Evolutionary conservation across 2,329 filamentous ascomycete genomes (phyloP), one percentile per base, ranked within the genome.

Genomic region (Chrysosporium keratinophilum): DNA sequence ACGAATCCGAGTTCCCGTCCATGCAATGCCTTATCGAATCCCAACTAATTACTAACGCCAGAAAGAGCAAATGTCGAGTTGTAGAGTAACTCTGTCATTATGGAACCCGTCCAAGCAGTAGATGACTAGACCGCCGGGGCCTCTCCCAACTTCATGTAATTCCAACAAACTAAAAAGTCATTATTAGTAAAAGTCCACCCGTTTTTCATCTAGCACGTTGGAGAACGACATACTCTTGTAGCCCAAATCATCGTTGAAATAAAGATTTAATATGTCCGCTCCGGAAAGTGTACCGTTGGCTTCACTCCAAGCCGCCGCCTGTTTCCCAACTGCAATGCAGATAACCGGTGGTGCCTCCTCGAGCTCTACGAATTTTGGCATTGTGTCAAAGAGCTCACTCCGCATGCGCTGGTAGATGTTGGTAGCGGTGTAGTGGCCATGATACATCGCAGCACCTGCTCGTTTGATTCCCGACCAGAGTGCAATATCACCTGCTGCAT

Each of bases 391-490:
- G 63, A 34, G 20, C 5, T 58, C 52, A 14, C 46, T 53, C 9
- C 56, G 65, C 62, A 84, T 79, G 31, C 72, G 68, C 66, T 83
- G 77, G 69, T 84, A 76, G 55, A 84, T 76, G 64, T 88, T 88
- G 52, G 75, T 69, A n/a, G 80, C 83, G 10, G 77, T 77, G 56
- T 76, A 73, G 63, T 80, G 78, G 43, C 84, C 85, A 72, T 82
- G 80, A 63, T 84, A 78, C 77, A 88, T 85, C 40, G 85, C 85
- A 17, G 74, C 78, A 28, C 85, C 84, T 61, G 82, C 85, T 43
- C 85, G 81, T 73, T 87, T 87, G 71, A 88, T 88, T 52, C 84
- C 85, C 0, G 81, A 78, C 84, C 85, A 88, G 54, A 73, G 70
- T 46, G 76, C 77, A 23, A 84, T 71, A 63, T 89, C 85, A 28